A percentile compares a stretch with the other conserved stretches of the same genome.
Evolutionary conservation across 164 flowering plant species (phyloP).

Genomic region (Saururus chinensis): DNA sequence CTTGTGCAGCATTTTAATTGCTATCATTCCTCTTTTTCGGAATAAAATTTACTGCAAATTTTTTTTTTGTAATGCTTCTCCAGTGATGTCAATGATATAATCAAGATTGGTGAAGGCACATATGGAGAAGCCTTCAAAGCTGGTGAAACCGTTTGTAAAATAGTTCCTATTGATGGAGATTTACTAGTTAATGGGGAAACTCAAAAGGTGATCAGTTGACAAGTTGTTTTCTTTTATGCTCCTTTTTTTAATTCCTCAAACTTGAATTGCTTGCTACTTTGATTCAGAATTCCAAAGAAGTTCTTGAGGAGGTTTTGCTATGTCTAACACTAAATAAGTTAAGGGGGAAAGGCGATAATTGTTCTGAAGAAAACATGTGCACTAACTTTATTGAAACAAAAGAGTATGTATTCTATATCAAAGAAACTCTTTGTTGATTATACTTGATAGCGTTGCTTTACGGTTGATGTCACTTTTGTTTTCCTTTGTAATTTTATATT

Average conservation of each 20-base stretch:
- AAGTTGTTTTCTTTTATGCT: background rate
- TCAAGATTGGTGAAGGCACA: conserved; percentile 97
- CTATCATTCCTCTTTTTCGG: background rate
- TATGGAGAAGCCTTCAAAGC: conserved; percentile 91
- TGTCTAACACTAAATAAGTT: conserved; percentile 61
- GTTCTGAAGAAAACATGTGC: conserved; percentile 33
- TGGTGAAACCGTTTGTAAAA: conserved; percentile 76
- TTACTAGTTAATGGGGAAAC: conserved; percentile 78
- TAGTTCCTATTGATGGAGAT: conserved; percentile 92
- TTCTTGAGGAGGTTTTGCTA: conserved; percentile 89
- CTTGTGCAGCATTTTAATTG: background rate
- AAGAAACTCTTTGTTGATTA: too few relatives aligned
- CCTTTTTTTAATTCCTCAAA: conserved; percentile 3
- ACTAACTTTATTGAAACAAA: conserved; percentile 64
- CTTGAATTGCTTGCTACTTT: conserved; percentile 7
- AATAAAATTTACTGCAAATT: background rate
- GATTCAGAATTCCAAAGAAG: conserved; percentile 70
- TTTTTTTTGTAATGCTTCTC: background rate
- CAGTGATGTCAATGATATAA: conserved; percentile 46
- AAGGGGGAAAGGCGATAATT: conserved; percentile 31
- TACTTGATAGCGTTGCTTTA: too few relatives aligned
- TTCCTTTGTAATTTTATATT: background rate
- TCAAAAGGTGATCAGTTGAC: conserved; percentile 87
- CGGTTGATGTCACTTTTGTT: conserved; percentile 15
- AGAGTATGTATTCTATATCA: too few relatives aligned